These are phyloP conservation scores for Aspergillus unguis DNA, from an alignment of 2,329 filamentous ascomycete genomes.

Conservation along the genomic window DNA sequence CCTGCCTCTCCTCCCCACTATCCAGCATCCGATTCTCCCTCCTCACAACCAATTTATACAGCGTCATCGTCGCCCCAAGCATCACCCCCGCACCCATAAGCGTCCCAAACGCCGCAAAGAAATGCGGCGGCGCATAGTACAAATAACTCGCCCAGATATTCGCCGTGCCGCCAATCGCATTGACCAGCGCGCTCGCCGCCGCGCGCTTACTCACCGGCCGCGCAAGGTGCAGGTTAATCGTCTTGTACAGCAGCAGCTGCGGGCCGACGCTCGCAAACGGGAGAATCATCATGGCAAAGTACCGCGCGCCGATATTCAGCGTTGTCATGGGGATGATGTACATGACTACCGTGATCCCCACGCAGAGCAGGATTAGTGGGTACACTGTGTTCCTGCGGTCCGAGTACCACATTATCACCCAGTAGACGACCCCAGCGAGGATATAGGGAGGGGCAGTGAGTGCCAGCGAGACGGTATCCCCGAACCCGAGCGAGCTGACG, in stretches of 20 bases:
- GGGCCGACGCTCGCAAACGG: conserved; percentile 41
- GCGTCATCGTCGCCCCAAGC: conserved; percentile 34
- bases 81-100: conserved; percentile 28
- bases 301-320: conserved; percentile 38
- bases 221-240: conserved; percentile 42
- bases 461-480: conserved; percentile 41
- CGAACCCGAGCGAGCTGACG: conserved; percentile 22
- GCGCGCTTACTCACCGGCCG: conserved; percentile 44
- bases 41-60: conserved; percentile 38
- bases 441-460: conserved; percentile 49
- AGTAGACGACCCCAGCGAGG: conserved; percentile 39
- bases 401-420: conserved; percentile 35
- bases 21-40: conserved; percentile 42
- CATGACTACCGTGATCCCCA: conserved; percentile 34
- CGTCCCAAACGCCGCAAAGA: conserved; percentile 42
- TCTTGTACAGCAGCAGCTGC: conserved; percentile 43
- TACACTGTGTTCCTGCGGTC: conserved; percentile 38
- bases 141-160: conserved; percentile 28
- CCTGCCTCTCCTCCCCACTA: conserved; percentile 33
- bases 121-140: conserved; percentile 28
- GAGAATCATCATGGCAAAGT: conserved; percentile 45
- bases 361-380: conserved; percentile 35
- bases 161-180: conserved; percentile 28
- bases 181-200: conserved; percentile 42
- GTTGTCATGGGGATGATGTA: conserved; percentile 41